A percentile compares a stretch with the other conserved stretches of the same genome.
Conservation (phyloP, 768 basidiomycete species). For the Tylopilus subfusipes region DNA sequence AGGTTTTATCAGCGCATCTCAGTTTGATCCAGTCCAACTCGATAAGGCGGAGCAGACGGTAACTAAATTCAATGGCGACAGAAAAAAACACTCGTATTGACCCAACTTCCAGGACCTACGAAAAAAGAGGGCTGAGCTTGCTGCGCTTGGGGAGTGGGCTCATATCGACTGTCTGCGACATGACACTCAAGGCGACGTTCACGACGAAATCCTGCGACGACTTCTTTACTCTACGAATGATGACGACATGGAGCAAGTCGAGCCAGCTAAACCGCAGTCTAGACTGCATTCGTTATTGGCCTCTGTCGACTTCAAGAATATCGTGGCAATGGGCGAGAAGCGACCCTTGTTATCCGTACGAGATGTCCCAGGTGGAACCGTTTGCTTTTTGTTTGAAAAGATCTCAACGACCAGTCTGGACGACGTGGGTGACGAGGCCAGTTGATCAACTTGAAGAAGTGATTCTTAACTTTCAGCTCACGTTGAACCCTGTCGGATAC, state of each 20-base stretch:
- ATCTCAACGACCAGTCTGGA: constrained; percentile 29
- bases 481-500: neutral
- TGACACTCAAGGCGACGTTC: constrained; percentile 45
- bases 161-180: constrained; percentile 72
- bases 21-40: constrained; percentile 45
- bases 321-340: constrained; percentile 35
- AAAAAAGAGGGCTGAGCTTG: constrained; percentile 66
- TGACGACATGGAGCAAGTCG: constrained; percentile 11
- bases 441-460: neutral
- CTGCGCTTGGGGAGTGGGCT: constrained; percentile 76
- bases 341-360: constrained; percentile 40
- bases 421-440: neutral
- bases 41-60: constrained; percentile 55
- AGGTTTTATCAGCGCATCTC: constrained; percentile 66
- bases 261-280: constrained; percentile 21
- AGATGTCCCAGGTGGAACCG: constrained; percentile 56
- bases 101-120: constrained; percentile 48
- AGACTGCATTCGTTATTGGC: constrained; percentile 34
- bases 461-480: neutral
- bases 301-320: constrained; percentile 48
- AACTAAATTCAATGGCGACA: constrained; percentile 15
- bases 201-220: constrained; percentile 62
- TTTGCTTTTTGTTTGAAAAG: constrained; percentile 77
- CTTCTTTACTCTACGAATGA: constrained; percentile 33
- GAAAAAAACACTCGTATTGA: neutral